Base-by-base conservation (phyloP, 1,284 basidiomycete genomes). In the Serendipita sp. region DNA sequence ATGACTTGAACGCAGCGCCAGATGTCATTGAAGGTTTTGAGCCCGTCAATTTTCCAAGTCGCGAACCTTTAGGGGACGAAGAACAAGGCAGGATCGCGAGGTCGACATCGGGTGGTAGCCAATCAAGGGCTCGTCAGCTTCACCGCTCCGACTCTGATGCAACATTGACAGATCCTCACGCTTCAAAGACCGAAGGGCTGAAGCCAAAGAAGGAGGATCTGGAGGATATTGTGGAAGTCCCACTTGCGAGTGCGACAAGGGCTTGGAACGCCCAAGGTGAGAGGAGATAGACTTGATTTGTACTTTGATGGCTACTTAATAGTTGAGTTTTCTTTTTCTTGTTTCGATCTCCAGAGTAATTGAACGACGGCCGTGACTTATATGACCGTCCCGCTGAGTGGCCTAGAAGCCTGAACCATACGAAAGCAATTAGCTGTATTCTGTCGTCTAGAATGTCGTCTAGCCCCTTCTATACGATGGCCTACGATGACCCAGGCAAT, bases 21-120 rank as follows among this genome's bases (percentile, higher is more conserved):
- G 53, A 58, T 35, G 53, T 58, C 10, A n/a, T 58, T 10, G 26
- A 58, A 30, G 53, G 53, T 5, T 58, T 58, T 58, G 53, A 58
- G 26, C 53, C 26, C 15, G 32, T 58, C 29, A n/a, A 4, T 35
- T 58, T 58, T 32, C 53, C 53, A 10, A 26, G 22, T 26, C 53
- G 17, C 15, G 10, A 4, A 8, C 5, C 53, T 4, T 32, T 58
- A 34, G 53, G 53, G 15, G 53, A 58, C 3, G 53, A 58, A 30
- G 53, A 58, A 26, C 5, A 49, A 6, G 45, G 45, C 45, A 5
- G 45, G 8, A 6, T 10, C n/a, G 45, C 8, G 8, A 6, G 45
- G 8, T 22, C 45, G 6, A 49, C 17, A 17, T 49, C 45, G 8
- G 5, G 8, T 10, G 53, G 53, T 17, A 35, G 32, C 29, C 38